Conservation (phyloP, 75 land plant genomes). For the Adiantum capillusveneris region DNA sequence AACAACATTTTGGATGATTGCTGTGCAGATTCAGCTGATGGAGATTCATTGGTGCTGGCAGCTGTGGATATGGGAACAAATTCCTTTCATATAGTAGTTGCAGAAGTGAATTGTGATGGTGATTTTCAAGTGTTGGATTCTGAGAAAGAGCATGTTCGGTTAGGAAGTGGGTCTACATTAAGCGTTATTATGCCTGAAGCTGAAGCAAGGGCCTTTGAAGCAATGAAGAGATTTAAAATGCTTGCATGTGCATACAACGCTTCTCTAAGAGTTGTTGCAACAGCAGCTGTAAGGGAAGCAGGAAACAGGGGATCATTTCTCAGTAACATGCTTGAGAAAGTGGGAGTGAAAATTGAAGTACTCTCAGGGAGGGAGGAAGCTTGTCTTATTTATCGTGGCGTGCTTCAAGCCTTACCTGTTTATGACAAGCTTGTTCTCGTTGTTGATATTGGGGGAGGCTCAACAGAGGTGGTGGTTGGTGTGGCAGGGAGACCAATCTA, state of each 20-base stretch:
- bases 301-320: slow-evolving; percentile 30
- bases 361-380: slow-evolving; percentile 65
- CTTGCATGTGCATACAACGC: slow-evolving; percentile 17
- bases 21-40: neutral
- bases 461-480: slow-evolving; percentile 54
- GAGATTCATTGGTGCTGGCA: slow-evolving; percentile 23
- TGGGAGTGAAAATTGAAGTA: slow-evolving; percentile 36
- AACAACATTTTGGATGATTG: too few relatives aligned
- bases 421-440: slow-evolving; percentile 28
- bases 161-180: slow-evolving; percentile 33
- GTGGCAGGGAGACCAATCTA: slow-evolving; percentile 31
- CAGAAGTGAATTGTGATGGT: slow-evolving; percentile 33
- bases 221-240: slow-evolving; percentile 24
- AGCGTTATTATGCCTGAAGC: slow-evolving; percentile 22
- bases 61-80: slow-evolving; percentile 70
- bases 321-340: slow-evolving; percentile 11
- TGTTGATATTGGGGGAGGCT: slow-evolving; percentile 63
- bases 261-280: slow-evolving; percentile 35
- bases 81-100: slow-evolving; percentile 57
- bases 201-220: slow-evolving; percentile 25
- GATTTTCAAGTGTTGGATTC: slow-evolving; percentile 35
- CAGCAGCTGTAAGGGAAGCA: slow-evolving; percentile 57
- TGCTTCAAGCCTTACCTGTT: slow-evolving; percentile 47
- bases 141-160: slow-evolving; percentile 35
- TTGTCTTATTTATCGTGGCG: slow-evolving; percentile 40